Conservation (phyloP, 768 basidiomycete species). For the Mycena belliarum region DNA sequence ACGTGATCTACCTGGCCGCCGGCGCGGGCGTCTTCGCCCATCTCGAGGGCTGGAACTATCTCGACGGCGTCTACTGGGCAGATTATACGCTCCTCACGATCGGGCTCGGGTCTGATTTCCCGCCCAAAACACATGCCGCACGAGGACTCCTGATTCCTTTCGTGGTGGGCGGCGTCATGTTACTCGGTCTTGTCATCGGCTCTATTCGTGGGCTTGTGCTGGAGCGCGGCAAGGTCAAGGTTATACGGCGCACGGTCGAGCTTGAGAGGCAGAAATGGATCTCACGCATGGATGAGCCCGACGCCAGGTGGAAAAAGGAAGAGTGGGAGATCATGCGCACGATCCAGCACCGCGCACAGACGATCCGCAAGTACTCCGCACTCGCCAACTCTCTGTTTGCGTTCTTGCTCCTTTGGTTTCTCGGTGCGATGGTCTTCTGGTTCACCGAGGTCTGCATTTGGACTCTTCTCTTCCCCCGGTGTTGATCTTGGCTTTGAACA, state of each 20-base stretch:
- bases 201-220: conserved; percentile 40
- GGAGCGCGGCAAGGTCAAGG: conserved; percentile 37
- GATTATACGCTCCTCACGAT: conserved; percentile 45
- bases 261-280: conserved; percentile 33
- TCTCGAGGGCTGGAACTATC: conserved; percentile 38
- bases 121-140: conserved; percentile 27
- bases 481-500: neutral
- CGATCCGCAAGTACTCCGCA: conserved; percentile 29
- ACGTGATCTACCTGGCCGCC: conserved; percentile 39
- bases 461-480: too few species aligned
- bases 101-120: conserved; percentile 42
- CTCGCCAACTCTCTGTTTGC: conserved; percentile 31
- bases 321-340: conserved; percentile 43
- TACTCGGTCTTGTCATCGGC: conserved; percentile 40
- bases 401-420: conserved; percentile 34
- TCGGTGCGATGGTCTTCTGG: conserved; percentile 40
- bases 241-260: conserved; percentile 33
- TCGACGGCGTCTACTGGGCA: conserved; percentile 44
- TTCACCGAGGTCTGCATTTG: conserved; percentile 29
- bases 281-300: conserved; percentile 20
- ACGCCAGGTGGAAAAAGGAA: conserved; percentile 31
- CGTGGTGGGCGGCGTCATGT: conserved; percentile 37
- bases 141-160: conserved; percentile 40
- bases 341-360: conserved; percentile 29
- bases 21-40: conserved; percentile 39